Conservation (phyloP, 768 basidiomycete species). For the Dioszegia crocea region DNA sequence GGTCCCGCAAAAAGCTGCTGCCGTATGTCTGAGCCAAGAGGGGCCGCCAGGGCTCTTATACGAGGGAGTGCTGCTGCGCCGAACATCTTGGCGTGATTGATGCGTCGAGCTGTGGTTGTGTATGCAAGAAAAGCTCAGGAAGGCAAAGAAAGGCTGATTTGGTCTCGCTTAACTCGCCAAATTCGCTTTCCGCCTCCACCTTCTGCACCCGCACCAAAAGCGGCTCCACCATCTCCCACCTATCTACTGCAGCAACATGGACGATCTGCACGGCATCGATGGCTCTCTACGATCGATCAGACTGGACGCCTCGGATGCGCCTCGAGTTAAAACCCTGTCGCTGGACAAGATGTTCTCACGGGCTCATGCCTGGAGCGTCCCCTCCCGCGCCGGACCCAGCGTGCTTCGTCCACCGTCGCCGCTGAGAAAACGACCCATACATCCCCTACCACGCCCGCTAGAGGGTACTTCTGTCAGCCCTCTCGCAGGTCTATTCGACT, state of each 20-base stretch:
- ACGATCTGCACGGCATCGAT: constrained; percentile 24
- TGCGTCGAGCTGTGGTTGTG: not conserved
- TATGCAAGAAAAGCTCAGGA: not conserved
- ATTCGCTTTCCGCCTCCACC: constrained; percentile 8
- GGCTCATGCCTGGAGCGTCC: constrained; percentile 23
- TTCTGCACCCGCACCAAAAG: not conserved
- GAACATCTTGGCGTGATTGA: constrained; percentile 12
- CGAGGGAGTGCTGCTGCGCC: constrained; percentile 9
- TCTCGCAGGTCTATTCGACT: constrained; percentile 26
- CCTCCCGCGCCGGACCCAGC: constrained; percentile 7
- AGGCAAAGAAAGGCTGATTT: not conserved
- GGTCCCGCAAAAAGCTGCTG: constrained; percentile 36
- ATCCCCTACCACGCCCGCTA: constrained; percentile 26
- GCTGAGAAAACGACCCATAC: constrained; percentile 14
- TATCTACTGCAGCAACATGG: constrained; percentile 8
- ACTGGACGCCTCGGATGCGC: constrained; percentile 19
- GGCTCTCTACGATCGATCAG: constrained; percentile 28
- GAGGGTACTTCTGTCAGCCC: constrained; percentile 16
- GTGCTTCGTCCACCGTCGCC: constrained; percentile 25
- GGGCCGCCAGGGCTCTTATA: constrained; percentile 5
- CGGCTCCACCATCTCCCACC: not conserved
- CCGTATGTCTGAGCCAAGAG: constrained; percentile 19
- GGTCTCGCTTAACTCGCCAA: constrained; percentile 9
- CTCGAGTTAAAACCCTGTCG: constrained; percentile 20
- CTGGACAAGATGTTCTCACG: constrained; percentile 39